Evolutionary conservation across 2,329 filamentous ascomycete genomes (phyloP), one percentile per base, ranked within the genome.

Genomic region (Pyricularia sp.): DNA sequence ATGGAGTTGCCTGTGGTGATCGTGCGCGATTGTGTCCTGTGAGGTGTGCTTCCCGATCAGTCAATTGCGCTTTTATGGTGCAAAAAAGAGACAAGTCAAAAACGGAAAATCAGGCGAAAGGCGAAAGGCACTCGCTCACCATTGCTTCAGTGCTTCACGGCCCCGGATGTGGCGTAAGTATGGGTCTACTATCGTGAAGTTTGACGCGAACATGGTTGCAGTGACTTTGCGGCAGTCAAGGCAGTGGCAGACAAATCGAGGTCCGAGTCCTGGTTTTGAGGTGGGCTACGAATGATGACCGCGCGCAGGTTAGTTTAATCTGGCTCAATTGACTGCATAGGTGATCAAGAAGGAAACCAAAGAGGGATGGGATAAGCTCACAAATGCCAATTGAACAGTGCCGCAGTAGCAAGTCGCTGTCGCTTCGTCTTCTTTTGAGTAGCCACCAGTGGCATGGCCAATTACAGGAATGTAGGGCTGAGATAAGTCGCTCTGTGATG

Each of bases 201-300:
- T 86, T 64, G 82, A 81, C 2, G 83, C 80, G 73, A 84, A 86
- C 81, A 86, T 84, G 0, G 83, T 84, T 0, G 84, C 82, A 0
- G 83, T 86, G 66, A 88, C 77, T 69, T 88, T 88, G 69, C 77
- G 83, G 73, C 84, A 87, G 73, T 88, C 84, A 40, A 74, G 71
- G 71, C 84, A 88, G 75, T 87, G 77, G 74, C 84, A 88, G 68
- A 86, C 69, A 69, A 86, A 86, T 81, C 67, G 0, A 86, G 71
- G 10, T 77, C 79, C 0, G 77, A 76, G 0, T 73, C 77, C 66
- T 78, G 68, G 22, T 74, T 79, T 1, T 82, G 79, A 78, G 82
- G 22, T n/a, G 26, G 19, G 40, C 44, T 59, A 22, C 1, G 59
- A n/a, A 19, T 61, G 59, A 61, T 61, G 59, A 19, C 10, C 24